Evolutionary conservation across 805 yeast species (phyloP).

Genomic region (Teunomyces cretensis): DNA sequence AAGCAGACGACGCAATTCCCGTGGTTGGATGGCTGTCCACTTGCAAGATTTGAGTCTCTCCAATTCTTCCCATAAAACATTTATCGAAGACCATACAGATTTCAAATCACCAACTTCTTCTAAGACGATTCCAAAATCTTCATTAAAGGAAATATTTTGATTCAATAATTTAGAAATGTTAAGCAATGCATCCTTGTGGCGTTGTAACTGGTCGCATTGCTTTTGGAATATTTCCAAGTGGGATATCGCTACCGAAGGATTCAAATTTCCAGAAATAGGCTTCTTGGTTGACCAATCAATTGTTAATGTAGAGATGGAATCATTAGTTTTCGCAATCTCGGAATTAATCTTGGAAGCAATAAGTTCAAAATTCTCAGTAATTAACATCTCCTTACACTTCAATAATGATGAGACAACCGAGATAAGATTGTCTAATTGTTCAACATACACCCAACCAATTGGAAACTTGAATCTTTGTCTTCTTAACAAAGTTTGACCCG

Average conservation of each 20-base stretch:
- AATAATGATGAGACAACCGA: constrained; percentile 41
- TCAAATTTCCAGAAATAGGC: constrained; percentile 44
- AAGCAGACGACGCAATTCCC: constrained; percentile 45
- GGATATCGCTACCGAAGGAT: constrained; percentile 45
- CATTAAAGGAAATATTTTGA: constrained; percentile 27
- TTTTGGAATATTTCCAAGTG: constrained; percentile 28
- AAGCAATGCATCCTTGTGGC: constrained; percentile 16
- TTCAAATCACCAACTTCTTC: constrained; percentile 58
- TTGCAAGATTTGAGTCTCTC: constrained; percentile 37
- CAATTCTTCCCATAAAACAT: constrained; percentile 48
- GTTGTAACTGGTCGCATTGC: constrained; percentile 10
- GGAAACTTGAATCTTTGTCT: constrained; percentile 50
- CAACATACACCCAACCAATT: constrained; percentile 56
- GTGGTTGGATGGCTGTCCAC: constrained; percentile 53
- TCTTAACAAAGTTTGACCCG: constrained; percentile 37
- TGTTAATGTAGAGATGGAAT: constrained; percentile 25
- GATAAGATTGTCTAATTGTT: constrained; percentile 58
- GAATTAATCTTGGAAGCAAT: constrained; percentile 41
- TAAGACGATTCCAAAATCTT: constrained; percentile 27
- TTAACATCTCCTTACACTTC: constrained; percentile 27
- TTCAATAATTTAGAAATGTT: constrained; percentile 27
- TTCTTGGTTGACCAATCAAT: constrained; percentile 50
- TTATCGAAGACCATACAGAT: constrained; percentile 64
- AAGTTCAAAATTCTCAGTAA: constrained; percentile 43
- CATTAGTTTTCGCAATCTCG: constrained; percentile 38